Evolutionary conservation across 2,329 filamentous ascomycete species (phyloP), one percentile per base, ranked within the genome.

Genomic region (Fusarium pseudoanthophilum): DNA sequence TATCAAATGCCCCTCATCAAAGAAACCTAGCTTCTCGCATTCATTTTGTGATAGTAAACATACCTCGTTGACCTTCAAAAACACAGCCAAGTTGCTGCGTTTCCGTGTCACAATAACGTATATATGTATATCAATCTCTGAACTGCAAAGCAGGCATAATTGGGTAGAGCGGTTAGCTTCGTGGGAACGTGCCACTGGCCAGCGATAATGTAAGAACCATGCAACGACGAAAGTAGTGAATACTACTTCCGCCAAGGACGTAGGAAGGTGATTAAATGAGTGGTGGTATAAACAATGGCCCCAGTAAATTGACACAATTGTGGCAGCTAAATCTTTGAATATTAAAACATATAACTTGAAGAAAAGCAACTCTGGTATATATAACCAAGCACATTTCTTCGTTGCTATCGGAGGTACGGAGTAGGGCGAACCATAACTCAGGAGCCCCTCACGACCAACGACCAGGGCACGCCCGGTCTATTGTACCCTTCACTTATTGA

Each of bases 171-270:
- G 58, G n/a, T 40, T 55, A 56, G 18, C 37, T 60, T n/a, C n/a
- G 58, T 43, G 28, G 58, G 37, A 60, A 18, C 20, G 58, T 60
- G 48, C 48, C 58, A 60, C 58, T 58, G 58, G 58, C n/a, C 11
- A 36, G 28, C 28, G 39, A 55, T 21, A 20, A 34, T 26, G 34
- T 40, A 52, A 40, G 57, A 24, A 16, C 28, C 49, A 53, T 53
- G 28, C 46, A 32, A 40, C 57, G 45, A 53, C 34, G 57, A 60
- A 60, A 60, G 57, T 40, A 60, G 45, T 30, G 26, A 26, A 36
- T n/a, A 32, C 57, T 40, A 60, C 57, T 60, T 60, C 5, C 58
- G 58, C 20, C 58, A 60, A 60, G 46, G 30, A 48, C 24, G 55
- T 18, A n/a, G 30, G 39, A n/a, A 26, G 30, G 16, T 4, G 32